Base-by-base conservation (phyloP, 352 stramenopile species). In the Nothophytophthora sp. region DNA sequence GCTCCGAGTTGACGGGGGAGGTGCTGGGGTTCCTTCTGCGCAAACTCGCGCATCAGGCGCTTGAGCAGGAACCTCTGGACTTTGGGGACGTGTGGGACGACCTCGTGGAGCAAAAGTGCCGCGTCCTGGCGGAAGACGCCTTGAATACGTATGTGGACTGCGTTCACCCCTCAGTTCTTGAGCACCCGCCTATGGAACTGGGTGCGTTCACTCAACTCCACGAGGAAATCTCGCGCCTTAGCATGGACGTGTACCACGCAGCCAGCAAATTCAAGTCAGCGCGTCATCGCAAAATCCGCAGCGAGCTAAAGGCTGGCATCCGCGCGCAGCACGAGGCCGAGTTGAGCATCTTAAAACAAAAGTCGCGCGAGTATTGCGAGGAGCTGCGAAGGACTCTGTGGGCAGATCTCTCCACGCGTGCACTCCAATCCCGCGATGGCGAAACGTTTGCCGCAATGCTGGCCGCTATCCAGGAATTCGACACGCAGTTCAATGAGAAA, bases 121-220 rank as follows among this genome's bases (percentile, higher is more conserved):
- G 29, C 10, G 44, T 67, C 0, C 40, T 86, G 8, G 80, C 77
- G 0, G 76, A 79, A 12, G 80, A 92, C 38, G 84, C 80, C 5
- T 47, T 90, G 15, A 65, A 52, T 15, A 92, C 76, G 28, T 95
- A 95, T 52, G 50, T 78, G 18, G 84, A 95, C 52, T 92, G 81
- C 45, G 73, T 92, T 6, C 74, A 83, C 42, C 69, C 70, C 12
- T 80, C 70, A 5, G 73, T 81, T 13, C 46, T 61, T 9, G 81
- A 92, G 39, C 28, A 44, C 19, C 76, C 76, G 13, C 81, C 84
- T 23, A 77, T 90, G 38, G 78, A 91, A 30, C 52, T 92, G 29
- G 60, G 73, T 4, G 64, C 67, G 29, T 86, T 91, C 38, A 66
- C 76, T 16, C 74, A 75, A 51, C 67, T 95, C 18, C 80, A 95